These are phyloP conservation scores for Chlorophyllum brunneum DNA, from an alignment of 768 basidiomycete genomes.

Conservation along the genomic window DNA sequence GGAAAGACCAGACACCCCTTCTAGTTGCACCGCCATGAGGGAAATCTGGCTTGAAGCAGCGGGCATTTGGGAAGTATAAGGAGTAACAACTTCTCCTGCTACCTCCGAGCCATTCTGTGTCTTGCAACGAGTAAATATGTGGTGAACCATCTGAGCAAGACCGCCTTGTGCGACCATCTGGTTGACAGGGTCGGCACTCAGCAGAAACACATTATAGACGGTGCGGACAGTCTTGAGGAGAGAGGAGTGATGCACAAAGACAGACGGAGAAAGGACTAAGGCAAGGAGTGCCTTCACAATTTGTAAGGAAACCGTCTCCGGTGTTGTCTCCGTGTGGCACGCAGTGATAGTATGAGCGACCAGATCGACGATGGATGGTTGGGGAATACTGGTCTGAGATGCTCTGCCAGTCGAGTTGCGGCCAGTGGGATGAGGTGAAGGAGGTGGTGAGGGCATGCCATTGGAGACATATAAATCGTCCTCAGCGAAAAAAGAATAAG, in stretches of 20 bases:
- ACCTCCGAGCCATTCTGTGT: constrained; percentile 23
- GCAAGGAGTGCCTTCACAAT: constrained; percentile 94
- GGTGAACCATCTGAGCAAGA: constrained; percentile 96
- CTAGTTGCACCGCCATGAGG: background rate
- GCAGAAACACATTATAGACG: constrained; percentile 96
- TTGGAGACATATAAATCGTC: constrained; percentile 34
- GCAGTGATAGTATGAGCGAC: constrained; percentile 94
- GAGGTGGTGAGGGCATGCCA: constrained; percentile 67
- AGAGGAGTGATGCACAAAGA: constrained; percentile 92
- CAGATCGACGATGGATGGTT: constrained; percentile 83
- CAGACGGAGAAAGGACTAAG: constrained; percentile 80
- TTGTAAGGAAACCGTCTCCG: constrained; percentile 90
- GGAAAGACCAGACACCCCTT: background rate
- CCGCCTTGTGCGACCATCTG: constrained; percentile 99
- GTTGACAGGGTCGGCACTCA: constrained; percentile 86
- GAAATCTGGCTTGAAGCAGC: constrained; percentile 4
- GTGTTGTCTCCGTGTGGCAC: constrained; percentile 83
- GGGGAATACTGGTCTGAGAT: constrained; percentile 47
- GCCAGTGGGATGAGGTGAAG: constrained; percentile 56
- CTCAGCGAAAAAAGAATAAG: constrained; percentile 95
- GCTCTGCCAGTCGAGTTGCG: constrained; percentile 36
- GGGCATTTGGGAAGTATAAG: background rate
- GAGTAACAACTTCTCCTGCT: background rate
- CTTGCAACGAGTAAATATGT: constrained; percentile 85
- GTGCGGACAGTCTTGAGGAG: constrained; percentile 95